A percentile compares a stretch with the other conserved stretches of the same genome.
Evolutionary conservation across 148 eudicot species (phyloP).

Genomic region (Dysphania ambrosioides): DNA sequence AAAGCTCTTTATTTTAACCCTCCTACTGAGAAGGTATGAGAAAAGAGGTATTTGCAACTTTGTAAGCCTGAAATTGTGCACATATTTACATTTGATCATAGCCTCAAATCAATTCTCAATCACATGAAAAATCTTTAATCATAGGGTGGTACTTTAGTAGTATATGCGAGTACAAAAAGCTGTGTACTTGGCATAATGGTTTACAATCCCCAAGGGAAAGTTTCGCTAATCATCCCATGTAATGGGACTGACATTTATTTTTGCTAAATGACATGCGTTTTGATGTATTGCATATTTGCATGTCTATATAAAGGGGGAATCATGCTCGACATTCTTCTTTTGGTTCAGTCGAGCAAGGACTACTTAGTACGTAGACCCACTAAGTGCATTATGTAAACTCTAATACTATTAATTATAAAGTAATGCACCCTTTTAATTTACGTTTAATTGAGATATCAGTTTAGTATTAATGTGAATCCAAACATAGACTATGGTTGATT

Average conservation of each 20-base stretch:
- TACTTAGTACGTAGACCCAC: conserved; percentile 31
- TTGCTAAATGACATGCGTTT: background rate
- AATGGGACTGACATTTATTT: background rate
- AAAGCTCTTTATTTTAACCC: too few relatives aligned
- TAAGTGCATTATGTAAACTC: background rate
- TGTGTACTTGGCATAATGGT: conserved; percentile 1
- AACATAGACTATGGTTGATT: conserved; percentile 14
- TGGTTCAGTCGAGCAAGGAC: conserved; percentile 10
- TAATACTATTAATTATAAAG: conserved; percentile 1
- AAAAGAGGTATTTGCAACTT: too few relatives aligned
- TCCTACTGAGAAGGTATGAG: too few relatives aligned
- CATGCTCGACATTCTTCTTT: conserved; percentile 17
- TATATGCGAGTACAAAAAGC: background rate
- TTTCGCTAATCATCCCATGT: background rate
- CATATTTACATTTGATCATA: too few relatives aligned
- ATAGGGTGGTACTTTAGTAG: background rate
- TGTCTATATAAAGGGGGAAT: conserved; percentile 17
- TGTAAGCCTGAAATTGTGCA: too few relatives aligned
- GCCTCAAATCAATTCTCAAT: too few relatives aligned
- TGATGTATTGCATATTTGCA: background rate
- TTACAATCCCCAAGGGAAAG: background rate
- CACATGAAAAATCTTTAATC: too few relatives aligned
- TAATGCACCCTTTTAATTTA: conserved; percentile 7
- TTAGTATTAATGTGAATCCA: too few relatives aligned
- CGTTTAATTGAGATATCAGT: conserved; percentile 6